phyloP scores from a whole-genome alignment of 1,284 basidiomycete genomes.

The Ganoderma multipileum region DNA sequence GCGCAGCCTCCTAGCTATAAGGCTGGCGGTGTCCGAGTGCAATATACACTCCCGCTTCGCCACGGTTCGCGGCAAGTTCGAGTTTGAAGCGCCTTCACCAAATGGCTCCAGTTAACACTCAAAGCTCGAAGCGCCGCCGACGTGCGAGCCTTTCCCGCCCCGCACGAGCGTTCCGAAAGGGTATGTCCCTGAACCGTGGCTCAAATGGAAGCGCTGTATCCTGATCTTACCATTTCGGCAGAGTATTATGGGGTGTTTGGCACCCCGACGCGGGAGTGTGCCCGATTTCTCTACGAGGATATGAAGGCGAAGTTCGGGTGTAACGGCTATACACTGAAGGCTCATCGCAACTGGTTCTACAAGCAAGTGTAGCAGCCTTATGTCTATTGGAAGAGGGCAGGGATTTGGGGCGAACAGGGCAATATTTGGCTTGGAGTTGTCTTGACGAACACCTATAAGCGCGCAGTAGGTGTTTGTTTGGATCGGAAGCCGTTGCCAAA shows the following conservation, averaged over 20 bases:
- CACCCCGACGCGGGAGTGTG: neutral
- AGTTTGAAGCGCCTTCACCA: neutral
- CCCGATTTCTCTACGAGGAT: neutral
- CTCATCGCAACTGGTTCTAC: neutral
- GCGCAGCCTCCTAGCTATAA: neutral
- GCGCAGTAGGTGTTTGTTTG: slow-evolving; percentile 25
- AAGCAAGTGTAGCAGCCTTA: neutral
- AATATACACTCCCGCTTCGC: neutral
- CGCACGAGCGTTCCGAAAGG: neutral
- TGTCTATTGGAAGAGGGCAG: no score
- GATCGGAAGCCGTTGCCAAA: slow-evolving; percentile 25
- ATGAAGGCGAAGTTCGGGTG: neutral
- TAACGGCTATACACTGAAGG: neutral
- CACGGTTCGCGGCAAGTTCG: neutral
- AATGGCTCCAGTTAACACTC: neutral
- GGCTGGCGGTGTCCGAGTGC: neutral
- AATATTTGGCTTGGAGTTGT: no score
- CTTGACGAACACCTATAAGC: neutral
- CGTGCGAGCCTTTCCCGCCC: neutral
- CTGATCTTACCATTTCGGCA: neutral
- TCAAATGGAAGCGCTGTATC: neutral
- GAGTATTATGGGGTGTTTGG: slow-evolving; percentile 5
- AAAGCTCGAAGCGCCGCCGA: neutral
- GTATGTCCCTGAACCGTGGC: neutral
- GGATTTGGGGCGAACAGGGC: no score